Percentiles rank a stretch among this genome's conserved stretches.
Conservation (phyloP, 306 rosid species). For the Vicia faba region DNA sequence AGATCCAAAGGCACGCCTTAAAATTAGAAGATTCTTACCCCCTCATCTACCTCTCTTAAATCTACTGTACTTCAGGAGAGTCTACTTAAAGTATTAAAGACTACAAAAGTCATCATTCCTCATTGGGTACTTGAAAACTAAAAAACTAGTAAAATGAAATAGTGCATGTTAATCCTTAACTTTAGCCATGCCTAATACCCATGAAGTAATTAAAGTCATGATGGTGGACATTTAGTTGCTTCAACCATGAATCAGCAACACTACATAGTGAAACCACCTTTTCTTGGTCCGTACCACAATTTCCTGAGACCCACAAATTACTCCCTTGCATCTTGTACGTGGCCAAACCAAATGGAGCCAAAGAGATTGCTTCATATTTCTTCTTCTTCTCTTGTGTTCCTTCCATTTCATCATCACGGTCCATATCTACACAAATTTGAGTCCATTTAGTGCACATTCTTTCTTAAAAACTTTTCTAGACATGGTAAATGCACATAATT, state of each 20-base stretch:
- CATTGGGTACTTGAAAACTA: conserved; percentile 14
- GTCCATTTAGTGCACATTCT: conserved; percentile 20
- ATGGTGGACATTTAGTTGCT: conserved; percentile 87
- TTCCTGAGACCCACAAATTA: conserved; percentile 74
- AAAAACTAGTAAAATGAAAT: neutral
- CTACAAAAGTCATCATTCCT: conserved; percentile 22
- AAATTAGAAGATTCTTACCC: too few relatives aligned
- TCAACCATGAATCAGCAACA: conserved; percentile 95
- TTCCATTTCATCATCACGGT: conserved; percentile 55
- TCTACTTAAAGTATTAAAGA: conserved; percentile 18
- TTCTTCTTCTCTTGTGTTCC: conserved; percentile 48
- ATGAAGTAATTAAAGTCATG: conserved; percentile 91
- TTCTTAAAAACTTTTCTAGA: neutral
- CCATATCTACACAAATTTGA: conserved; percentile 52
- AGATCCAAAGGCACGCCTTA: too few relatives aligned
- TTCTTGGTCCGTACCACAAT: conserved; percentile 80
- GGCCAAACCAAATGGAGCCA: conserved; percentile 87
- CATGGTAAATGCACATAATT: neutral
- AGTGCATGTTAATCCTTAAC: neutral
- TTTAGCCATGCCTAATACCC: conserved; percentile 49
- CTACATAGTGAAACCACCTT: conserved; percentile 65
- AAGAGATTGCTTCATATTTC: conserved; percentile 61
- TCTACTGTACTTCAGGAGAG: neutral
- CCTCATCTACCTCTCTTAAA: conserved; percentile 30
- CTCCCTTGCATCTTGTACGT: conserved; percentile 92